These are phyloP conservation scores for Komagataella pastoris DNA, from an alignment of 805 yeast genomes.

Conservation along the genomic window DNA sequence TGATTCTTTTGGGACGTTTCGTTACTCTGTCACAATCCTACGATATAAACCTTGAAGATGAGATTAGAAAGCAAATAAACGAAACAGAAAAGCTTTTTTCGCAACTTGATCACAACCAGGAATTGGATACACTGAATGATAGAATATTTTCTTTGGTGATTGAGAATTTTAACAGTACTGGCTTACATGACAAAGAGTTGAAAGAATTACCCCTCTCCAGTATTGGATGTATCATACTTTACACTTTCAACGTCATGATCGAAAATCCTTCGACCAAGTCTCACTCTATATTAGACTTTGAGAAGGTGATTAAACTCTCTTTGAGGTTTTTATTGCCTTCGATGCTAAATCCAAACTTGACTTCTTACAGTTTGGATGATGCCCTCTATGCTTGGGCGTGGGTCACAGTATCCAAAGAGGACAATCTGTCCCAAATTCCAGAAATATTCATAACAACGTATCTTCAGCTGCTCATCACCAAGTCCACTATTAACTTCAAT, in stretches of 20 bases:
- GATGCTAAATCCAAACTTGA: constrained; percentile 10
- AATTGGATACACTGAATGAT: constrained; percentile 17
- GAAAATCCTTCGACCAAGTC: constrained; percentile 7
- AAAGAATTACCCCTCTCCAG: constrained; percentile 17
- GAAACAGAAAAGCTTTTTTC: constrained; percentile 29
- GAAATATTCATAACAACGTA: constrained; percentile 17
- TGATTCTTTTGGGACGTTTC: constrained; percentile 12
- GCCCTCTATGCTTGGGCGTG: constrained; percentile 21
- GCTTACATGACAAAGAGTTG: constrained; percentile 7
- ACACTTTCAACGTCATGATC: constrained; percentile 10
- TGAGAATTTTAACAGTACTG: constrained; percentile 24
- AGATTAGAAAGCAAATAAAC: constrained; percentile 21
- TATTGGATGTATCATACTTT: constrained; percentile 17
- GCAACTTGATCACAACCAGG: constrained; percentile 9
- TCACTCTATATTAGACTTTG: constrained; percentile 5
- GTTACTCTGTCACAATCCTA: constrained; percentile 39
- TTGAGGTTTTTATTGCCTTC: constrained; percentile 28
- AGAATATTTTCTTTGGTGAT: constrained; percentile 26
- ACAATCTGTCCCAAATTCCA: constrained; percentile 9
- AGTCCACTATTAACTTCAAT: constrained; percentile 13
- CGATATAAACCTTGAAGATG: constrained; percentile 45
- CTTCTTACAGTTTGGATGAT: constrained; percentile 13
- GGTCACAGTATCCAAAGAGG: constrained; percentile 14
- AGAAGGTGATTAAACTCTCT: constrained; percentile 24
- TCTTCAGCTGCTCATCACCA: constrained; percentile 24